Percentiles rank a stretch among this genome's conserved stretches.
Conservation (phyloP, 1,284 basidiomycete genomes). For the Irpex rosettiformis region DNA sequence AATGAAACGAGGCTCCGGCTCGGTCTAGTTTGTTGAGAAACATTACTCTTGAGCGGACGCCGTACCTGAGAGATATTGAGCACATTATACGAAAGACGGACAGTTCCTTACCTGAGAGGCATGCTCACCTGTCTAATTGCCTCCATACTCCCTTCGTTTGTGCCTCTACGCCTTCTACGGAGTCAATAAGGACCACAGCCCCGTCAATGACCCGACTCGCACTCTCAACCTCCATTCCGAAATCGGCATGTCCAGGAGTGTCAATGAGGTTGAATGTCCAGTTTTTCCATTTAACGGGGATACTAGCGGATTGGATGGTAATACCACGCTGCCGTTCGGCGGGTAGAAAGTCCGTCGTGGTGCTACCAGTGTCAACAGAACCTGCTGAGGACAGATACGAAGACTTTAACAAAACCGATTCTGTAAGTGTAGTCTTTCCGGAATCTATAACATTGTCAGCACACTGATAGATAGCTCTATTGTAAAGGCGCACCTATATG, state of each 20-base stretch:
- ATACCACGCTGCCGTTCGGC: slow-evolving; percentile 88
- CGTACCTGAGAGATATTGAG: slow-evolving; percentile 51
- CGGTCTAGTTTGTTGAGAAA: slow-evolving; percentile 90
- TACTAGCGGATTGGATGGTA: slow-evolving; percentile 89
- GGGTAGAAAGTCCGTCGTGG: slow-evolving; percentile 88
- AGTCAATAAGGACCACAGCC: slow-evolving; percentile 84
- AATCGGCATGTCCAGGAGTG: slow-evolving; percentile 90
- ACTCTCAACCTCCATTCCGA: slow-evolving; percentile 93
- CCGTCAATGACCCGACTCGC: slow-evolving; percentile 89
- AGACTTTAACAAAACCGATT: slow-evolving; percentile 79
- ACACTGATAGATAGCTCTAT: slow-evolving; percentile 4
- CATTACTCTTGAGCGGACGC: slow-evolving; percentile 72
- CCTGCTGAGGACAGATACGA: slow-evolving; percentile 72
- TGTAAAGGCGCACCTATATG: slow-evolving; percentile 62
- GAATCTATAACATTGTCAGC: slow-evolving; percentile 57
- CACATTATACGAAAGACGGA: not conserved
- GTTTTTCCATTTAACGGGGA: slow-evolving; percentile 84
- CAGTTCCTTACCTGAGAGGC: slow-evolving; percentile 26
- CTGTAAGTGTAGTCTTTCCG: slow-evolving; percentile 88
- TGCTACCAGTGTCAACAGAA: slow-evolving; percentile 86
- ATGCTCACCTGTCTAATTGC: slow-evolving; percentile 75
- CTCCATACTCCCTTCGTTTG: slow-evolving; percentile 89
- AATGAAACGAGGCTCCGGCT: slow-evolving; percentile 73
- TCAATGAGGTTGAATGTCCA: slow-evolving; percentile 88
- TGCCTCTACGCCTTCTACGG: slow-evolving; percentile 88